phyloP scores from a whole-genome alignment of 306 rosid genomes.

The Pyrus pyrifolia region DNA sequence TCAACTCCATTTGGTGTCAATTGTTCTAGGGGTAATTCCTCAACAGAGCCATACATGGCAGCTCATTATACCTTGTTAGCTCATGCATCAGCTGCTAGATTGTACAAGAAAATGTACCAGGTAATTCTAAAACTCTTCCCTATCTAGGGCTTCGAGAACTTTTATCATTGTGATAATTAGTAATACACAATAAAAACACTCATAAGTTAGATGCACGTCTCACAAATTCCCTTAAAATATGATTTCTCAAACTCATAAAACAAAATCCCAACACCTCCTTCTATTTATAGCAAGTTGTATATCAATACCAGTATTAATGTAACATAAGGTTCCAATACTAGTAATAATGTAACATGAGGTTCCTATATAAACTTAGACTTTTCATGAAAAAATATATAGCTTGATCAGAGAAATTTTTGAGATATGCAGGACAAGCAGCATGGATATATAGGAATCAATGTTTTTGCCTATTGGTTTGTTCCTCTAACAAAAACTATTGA shows the following conservation, averaged over 20 bases:
- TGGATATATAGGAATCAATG: constrained; percentile 44
- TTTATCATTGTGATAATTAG: neutral
- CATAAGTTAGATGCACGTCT: neutral
- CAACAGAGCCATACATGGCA: constrained; percentile 54
- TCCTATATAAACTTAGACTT: no score
- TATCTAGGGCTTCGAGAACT: neutral
- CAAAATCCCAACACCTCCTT: no score
- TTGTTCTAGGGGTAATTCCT: constrained; percentile 50
- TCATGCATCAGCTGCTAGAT: constrained; percentile 53
- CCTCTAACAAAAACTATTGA: constrained; percentile 37
- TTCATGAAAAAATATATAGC: no score
- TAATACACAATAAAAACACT: no score
- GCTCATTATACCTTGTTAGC: constrained; percentile 60
- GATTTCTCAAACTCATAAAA: no score
- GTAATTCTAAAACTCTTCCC: constrained; percentile 11
- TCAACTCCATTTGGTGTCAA: constrained; percentile 47
- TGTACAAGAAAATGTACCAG: constrained; percentile 42
- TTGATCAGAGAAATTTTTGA: no score
- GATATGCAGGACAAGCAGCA: constrained; percentile 40
- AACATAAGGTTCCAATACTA: no score
- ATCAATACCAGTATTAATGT: no score
- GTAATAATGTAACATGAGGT: no score
- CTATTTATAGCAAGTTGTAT: no score
- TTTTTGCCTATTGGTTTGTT: constrained; percentile 22
- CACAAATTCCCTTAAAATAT: no score